Evolutionary conservation across 352 stramenopile species (phyloP), one percentile per base, ranked within the genome.

Genomic region (Thraustochytrium striatum): DNA sequence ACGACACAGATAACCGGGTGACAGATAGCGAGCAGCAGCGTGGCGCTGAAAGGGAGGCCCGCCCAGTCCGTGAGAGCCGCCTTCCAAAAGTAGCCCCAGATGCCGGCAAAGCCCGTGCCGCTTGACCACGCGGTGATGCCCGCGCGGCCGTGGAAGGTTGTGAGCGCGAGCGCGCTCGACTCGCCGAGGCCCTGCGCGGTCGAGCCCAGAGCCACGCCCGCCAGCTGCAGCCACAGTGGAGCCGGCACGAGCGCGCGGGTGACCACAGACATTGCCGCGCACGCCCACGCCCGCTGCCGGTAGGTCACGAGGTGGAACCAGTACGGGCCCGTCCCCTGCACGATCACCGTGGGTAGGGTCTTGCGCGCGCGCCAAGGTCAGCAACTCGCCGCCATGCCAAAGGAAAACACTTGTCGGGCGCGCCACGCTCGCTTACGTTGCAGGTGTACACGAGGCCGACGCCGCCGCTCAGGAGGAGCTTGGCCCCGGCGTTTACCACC

Each of bases 291-390:
- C 62, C 93, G 88, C 30, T 83, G 78, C 33, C 88, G 84, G 81
- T 98, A 97, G 0, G 88, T 92, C 35, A 97, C 88, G 62, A 88
- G 83, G 59, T 97, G 89, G 85, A 97, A 98, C 92, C 92, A 98
- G 84, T 96, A 96, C 11, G 92, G 92, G 0, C 91, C 91, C 38
- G 89, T 90, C 39, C 94, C 79, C 75, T 97, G 95, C 28, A 96
- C 85, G 41, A 92, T 59, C 1, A 97, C 81, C 28, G 88, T 87
- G 0, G 93, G 93, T 55, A 95, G 88, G 65, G 95, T 75, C 30
- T 55, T n/a, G n/a, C n/a, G n/a, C n/a, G n/a, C n/a, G 25, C 47
- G 25, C 47, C 16, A 55, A 55, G 16, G 25, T 21, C 47, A 55
- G 16, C 16, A 55, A 16, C 47, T 55, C 47, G 25, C 16, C 47